Conservation (phyloP, 345 rosid genomes). For the Ailanthus altissimus region DNA sequence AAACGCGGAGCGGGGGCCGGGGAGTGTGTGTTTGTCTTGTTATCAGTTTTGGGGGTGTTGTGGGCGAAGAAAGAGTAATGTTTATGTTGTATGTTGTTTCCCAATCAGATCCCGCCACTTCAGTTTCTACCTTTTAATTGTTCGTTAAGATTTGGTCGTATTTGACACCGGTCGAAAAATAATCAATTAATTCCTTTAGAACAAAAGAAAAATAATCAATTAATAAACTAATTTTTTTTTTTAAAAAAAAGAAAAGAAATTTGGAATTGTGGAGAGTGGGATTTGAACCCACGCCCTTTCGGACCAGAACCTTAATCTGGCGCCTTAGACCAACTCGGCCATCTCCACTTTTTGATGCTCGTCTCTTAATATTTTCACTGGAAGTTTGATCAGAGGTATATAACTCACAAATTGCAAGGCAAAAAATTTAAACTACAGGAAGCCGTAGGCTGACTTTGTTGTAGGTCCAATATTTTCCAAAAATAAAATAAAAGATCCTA, state of each 20-base stretch:
- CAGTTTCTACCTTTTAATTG: constrained; percentile 6
- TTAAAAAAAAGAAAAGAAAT: no score
- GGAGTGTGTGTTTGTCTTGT: background rate
- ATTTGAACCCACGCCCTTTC: constrained; percentile 98
- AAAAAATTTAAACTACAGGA: no score
- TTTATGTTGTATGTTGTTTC: background rate
- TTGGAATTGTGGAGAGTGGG: constrained; percentile 15
- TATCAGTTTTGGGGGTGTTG: background rate
- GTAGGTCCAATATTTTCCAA: no score
- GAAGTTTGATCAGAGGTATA: no score
- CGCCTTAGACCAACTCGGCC: constrained; percentile 99
- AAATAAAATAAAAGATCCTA: no score
- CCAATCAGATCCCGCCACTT: constrained; percentile 17
- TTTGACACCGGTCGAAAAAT: no score
- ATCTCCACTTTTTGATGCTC: constrained; percentile 75
- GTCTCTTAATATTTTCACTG: no score
- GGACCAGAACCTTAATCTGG: constrained; percentile 99
- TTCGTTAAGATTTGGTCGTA: constrained; percentile 5
- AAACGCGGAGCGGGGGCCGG: background rate
- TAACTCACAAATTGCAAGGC: no score
- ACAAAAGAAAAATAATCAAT: rapidly evolving
- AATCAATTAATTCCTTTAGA: no score
- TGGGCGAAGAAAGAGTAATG: background rate
- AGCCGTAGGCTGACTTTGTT: no score
- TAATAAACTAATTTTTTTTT: background rate